Conservation (phyloP, 768 basidiomycete genomes). For the Hygrocybe punicea region DNA sequence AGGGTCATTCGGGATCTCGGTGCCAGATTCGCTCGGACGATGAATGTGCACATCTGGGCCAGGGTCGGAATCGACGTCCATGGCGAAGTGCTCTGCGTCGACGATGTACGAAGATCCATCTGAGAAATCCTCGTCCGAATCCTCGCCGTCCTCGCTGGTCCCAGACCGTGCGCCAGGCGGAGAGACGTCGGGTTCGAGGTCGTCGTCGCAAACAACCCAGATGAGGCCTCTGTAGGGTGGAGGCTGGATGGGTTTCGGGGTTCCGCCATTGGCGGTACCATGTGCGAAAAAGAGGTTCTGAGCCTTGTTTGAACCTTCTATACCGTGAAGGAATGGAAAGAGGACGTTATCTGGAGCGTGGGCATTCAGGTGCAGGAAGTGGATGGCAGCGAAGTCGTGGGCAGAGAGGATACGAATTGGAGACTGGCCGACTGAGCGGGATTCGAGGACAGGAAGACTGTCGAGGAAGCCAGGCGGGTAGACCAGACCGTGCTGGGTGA, state of each 20-base stretch:
- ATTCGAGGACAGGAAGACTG: constrained; percentile 16
- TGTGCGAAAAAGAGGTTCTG: constrained; percentile 78
- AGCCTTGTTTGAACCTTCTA: constrained; percentile 74
- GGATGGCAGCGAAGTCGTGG: constrained; percentile 55
- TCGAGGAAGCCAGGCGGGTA: constrained; percentile 25
- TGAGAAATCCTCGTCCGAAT: constrained; percentile 27
- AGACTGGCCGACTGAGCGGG: background rate
- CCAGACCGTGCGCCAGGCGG: background rate
- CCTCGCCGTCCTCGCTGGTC: constrained; percentile 16
- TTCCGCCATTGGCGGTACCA: constrained; percentile 8
- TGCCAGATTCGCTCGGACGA: constrained; percentile 13
- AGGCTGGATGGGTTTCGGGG: constrained; percentile 12
- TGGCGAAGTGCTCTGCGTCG: constrained; percentile 11
- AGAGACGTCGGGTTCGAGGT: constrained; percentile 37
- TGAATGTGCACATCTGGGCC: constrained; percentile 17
- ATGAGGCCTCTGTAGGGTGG: constrained; percentile 68
- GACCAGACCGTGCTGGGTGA: constrained; percentile 19
- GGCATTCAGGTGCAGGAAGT: constrained; percentile 57
- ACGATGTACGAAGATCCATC: constrained; percentile 5
- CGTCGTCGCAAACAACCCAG: constrained; percentile 81
- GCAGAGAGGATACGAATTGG: constrained; percentile 37
- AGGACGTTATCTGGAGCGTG: constrained; percentile 79
- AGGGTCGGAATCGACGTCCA: constrained; percentile 17
- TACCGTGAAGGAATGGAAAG: constrained; percentile 86
- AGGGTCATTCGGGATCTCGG: constrained; percentile 14